Base-by-base conservation (phyloP, 2,329 filamentous ascomycete genomes). In the Alternaria ventricosa region DNA sequence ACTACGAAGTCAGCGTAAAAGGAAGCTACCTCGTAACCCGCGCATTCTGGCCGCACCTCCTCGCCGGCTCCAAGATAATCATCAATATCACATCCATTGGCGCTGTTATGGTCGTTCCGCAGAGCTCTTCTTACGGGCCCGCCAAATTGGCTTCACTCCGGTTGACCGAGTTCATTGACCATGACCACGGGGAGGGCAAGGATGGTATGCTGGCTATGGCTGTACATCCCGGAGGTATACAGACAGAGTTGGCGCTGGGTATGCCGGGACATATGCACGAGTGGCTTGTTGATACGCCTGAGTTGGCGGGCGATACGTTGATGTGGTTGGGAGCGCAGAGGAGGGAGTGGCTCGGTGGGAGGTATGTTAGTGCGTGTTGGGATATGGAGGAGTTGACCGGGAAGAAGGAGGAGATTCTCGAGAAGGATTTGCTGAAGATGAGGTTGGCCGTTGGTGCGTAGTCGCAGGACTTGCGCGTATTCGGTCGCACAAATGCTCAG, bases 111-210 rank as follows among this genome's bases (percentile, higher is more conserved):
- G 18, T 56, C 3, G 5, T 47, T 1, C 56, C 56, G 3, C 53
- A 63, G 7, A 49, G 51, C 4, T 59, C 63, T 1, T 77, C 78
- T 5, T 88, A 88, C 64, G 80, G 82, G 57, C 78, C 78, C 0
- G 79, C 77, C 20, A 88, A 88, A 68, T 76, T 87, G 25, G 86
- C 85, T 4, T 64, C 86, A 13, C 67, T 83, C 10, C 79, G 85
- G 6, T 79, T 88, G 25, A 84, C 82, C 0, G 86, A 88, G 68
- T 83, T 81, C 61, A 63, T 86, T 9, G 76, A 80, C 46, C 75
- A 75, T 0, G 86, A 87, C 15, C 62, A 78, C 47, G 67, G 68
- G 1, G 36, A 57, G 12, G 57, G 60, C 0, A 66, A 60, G 1
- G 60, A 74, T 15, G 73, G 67, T 10, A 60, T 77, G 2, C 22